Base-by-base conservation (phyloP, 2,329 filamentous ascomycete genomes). In the Ophiostoma australiae region DNA sequence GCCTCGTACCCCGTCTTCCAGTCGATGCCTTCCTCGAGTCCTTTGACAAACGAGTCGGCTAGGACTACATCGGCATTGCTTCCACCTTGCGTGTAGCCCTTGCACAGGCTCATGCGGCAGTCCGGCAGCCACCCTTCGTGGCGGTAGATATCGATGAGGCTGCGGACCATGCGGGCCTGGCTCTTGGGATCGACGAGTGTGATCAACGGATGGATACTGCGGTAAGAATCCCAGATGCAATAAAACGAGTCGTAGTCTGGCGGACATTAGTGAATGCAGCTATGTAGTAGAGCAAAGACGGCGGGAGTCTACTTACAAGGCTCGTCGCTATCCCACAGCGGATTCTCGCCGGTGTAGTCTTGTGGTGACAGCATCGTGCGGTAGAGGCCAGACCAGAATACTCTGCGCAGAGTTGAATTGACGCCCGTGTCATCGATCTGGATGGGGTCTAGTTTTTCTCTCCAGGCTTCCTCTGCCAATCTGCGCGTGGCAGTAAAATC, bases 321-420 rank as follows among this genome's bases (percentile, higher is more conserved):
- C 75, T 90, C 88, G 0, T 81, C 81, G 27, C 84, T 88, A 1
- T 85, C 74, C 88, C 89, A 91, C 0, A 86, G 75, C 0, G 87
- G 87, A 67, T 91, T 91, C 76, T 91, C 89, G 0, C 89, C 89
- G 0, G 90, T 92, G 75, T 92, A 92, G 75, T 92, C 90, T 76
- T 92, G 90, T 4, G 90, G 90, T 61, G 87, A 89, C 69, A 92
- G 86, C 84, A 92, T 85, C 2, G 86, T 83, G 44, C 90, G 82
- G 75, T 92, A 92, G 3, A 87, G 80, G 1, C 89, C 90, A 67
- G 87, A 90, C 89, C 90, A 92, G 75, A 92, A 92, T 0, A 87
- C 84, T 3, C 81, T 87, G 76, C 89, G 84, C 23, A 91, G 75
- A 3, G 81, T 79, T 48, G 82, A 82, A 13, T 84, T 85, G 2